phyloP scores from a whole-genome alignment of 164 flowering plant genomes.

The Taxillus chinensis region DNA sequence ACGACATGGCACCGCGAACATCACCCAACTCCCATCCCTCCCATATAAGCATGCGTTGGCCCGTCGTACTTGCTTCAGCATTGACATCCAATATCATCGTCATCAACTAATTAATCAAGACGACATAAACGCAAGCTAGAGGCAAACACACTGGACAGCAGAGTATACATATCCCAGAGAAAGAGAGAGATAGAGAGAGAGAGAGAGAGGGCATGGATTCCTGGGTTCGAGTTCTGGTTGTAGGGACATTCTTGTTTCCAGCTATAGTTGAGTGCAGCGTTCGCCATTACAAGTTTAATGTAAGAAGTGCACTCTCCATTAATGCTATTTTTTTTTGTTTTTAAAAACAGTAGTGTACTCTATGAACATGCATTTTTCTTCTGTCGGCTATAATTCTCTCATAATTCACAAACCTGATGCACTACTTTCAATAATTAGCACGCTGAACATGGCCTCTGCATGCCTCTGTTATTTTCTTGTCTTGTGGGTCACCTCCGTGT shows the following conservation, averaged over 20 bases:
- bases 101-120: neutral
- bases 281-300: conserved; percentile 40
- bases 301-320: conserved; percentile 17
- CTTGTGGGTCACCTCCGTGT: neutral
- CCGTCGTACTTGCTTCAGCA: conserved; percentile 10
- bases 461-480: too few species aligned
- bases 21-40: neutral
- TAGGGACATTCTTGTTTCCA: conserved; percentile 18
- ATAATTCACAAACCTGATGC: too few species aligned
- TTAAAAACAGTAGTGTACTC: too few species aligned
- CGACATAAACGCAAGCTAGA: neutral
- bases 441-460: too few species aligned
- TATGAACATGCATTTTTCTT: too few species aligned
- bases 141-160: neutral
- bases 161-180: neutral
- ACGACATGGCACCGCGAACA: conserved; percentile 28
- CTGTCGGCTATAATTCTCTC: too few species aligned
- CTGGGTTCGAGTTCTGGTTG: conserved; percentile 16
- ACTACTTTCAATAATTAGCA: too few species aligned
- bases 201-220: conserved; percentile 9
- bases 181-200: too few species aligned
- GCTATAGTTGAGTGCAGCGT: conserved; percentile 23
- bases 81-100: neutral
- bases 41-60: conserved; percentile 24
- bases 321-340: too few species aligned